A percentile compares a stretch with the other conserved stretches of the same genome.
These are phyloP conservation scores for Trichosporon sp. DNA, from an alignment of 1,284 basidiomycete genomes.

Conservation along the genomic window DNA sequence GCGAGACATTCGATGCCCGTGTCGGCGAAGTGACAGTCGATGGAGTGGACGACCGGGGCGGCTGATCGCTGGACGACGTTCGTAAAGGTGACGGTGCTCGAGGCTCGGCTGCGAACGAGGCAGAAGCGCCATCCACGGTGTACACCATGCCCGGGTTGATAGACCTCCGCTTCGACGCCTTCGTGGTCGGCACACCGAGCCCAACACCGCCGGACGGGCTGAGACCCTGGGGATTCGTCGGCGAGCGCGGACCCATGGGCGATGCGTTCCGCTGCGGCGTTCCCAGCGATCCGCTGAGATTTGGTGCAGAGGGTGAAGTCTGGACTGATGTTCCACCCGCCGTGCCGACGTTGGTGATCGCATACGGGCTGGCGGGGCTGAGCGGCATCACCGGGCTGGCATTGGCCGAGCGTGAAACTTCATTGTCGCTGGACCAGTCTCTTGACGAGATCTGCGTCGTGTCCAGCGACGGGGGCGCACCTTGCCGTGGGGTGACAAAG, in stretches of 20 bases:
- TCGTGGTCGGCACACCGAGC: slow-evolving; percentile 39
- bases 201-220: slow-evolving; percentile 25
- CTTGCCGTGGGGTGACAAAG: neutral
- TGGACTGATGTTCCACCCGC: slow-evolving; percentile 2
- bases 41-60: neutral
- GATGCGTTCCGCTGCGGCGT: neutral
- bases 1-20: neutral
- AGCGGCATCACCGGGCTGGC: neutral
- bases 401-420: neutral
- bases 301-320: slow-evolving; percentile 1
- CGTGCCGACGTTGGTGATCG: neutral
- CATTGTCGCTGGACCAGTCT: neutral
- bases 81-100: slow-evolving; percentile 48
- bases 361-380: neutral
- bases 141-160: slow-evolving; percentile 50
- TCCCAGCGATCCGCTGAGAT: neutral
- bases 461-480: neutral
- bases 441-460: neutral
- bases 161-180: slow-evolving; percentile 44
- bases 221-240: slow-evolving; percentile 22
- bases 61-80: slow-evolving; percentile 20
- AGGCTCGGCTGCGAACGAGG: slow-evolving; percentile 34
- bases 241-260: neutral
- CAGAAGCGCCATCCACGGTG: slow-evolving; percentile 41
- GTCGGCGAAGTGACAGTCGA: neutral